Base-by-base conservation (phyloP, 768 basidiomycete species). In the Cyclocybe cylindracea region DNA sequence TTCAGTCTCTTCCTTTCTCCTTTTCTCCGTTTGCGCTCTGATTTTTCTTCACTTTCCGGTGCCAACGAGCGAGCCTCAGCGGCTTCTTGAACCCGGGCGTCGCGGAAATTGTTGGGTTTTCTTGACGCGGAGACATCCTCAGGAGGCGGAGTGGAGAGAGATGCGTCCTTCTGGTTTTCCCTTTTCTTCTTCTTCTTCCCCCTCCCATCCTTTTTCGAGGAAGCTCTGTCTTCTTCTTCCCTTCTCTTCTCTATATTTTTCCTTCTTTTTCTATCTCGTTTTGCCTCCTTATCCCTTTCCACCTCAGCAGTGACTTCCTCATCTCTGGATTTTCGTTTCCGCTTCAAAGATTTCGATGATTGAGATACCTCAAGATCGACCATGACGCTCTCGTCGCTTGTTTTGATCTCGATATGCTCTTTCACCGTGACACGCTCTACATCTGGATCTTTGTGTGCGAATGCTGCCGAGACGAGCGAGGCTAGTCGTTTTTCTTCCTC, bases 331-430 rank as follows among this genome's bases (percentile, higher is more conserved):
- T 54, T 56, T 35, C 46, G 45, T 37, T 55, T 56, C 44, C 48
- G 53, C 24, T 39, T 41, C 1, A 24, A 24, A 24, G 24, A 24
- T 38, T 51, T 45, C 35, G 43, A 46, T 10, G 57, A 54, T 37
- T 54, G 54, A 8, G 57, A 53, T 19, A 60, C 61, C 48, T 63
- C 55, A 19, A 63, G 46, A 42, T 63, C 55, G 14, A 63, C 51
- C 14, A 50, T 42, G 11, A 59, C 39, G 5, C 19, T 33, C 35
- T 56, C 56, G 10, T 54, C 44, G 1, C 34, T 48, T 7, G 50
- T 47, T 48, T 63, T 40, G 5, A 61, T 54, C 39, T 63, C 59
- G 14, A 61, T 59, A 41, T 57, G 56, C 44, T 63, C 56, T 4
- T 16, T 50, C 9, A 52, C 43, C 40, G 48, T 60, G 8, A 58